Conservation (phyloP, 305 asterid species). For the Fraxinus sp. region DNA sequence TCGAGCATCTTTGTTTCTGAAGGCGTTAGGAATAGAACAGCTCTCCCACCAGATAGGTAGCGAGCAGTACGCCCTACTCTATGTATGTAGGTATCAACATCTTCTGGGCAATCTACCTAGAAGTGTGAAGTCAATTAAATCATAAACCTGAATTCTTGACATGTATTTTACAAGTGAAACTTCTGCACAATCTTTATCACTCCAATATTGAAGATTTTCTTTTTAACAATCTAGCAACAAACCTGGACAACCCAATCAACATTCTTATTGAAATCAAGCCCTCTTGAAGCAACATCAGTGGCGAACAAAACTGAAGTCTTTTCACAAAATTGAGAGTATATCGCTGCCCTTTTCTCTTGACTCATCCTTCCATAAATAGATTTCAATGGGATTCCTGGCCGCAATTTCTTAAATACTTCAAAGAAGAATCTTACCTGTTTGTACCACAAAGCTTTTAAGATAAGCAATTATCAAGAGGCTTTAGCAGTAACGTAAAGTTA, state of each 20-base stretch:
- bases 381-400: conserved; percentile 88
- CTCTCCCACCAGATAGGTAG: conserved; percentile 76
- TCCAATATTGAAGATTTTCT: neutral
- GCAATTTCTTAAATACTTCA: conserved; percentile 89
- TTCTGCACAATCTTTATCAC: neutral
- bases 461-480: conserved; percentile 5
- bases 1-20: conserved; percentile 82
- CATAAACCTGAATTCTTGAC: conserved; percentile 2
- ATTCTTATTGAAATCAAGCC: conserved; percentile 86
- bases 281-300: conserved; percentile 94
- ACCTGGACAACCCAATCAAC: conserved; percentile 99
- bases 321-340: conserved; percentile 74
- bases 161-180: neutral
- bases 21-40: conserved; percentile 78
- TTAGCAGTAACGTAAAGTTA: neutral
- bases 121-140: conserved; percentile 25
- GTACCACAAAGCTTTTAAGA: conserved; percentile 22
- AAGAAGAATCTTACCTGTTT: conserved; percentile 75
- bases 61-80: conserved; percentile 99
- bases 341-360: conserved; percentile 73
- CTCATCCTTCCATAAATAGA: conserved; percentile 94
- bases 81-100: conserved; percentile 86
- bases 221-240: conserved; percentile 13
- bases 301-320: conserved; percentile 65
- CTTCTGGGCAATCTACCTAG: conserved; percentile 98